Evolutionary conservation across 2,329 filamentous ascomycete genomes (phyloP).

Genomic region (Nothophaeocryptopus gaeumannii): DNA sequence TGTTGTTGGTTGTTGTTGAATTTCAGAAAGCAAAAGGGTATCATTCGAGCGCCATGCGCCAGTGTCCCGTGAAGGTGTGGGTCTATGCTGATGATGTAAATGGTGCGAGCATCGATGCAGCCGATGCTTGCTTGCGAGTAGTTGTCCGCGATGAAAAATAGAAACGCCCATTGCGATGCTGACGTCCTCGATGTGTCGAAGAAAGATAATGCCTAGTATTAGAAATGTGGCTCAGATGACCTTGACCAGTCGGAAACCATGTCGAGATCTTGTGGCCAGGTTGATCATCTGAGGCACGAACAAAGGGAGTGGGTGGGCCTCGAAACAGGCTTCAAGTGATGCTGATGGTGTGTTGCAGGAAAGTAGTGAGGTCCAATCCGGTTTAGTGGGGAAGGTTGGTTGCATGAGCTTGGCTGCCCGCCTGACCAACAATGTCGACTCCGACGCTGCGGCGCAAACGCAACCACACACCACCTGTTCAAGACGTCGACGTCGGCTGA

Average conservation of each 20-base stretch:
- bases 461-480: conserved; percentile 22
- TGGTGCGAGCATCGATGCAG: conserved; percentile 15
- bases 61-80: conserved; percentile 25
- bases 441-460: conserved; percentile 22
- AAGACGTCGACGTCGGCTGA: conserved; percentile 33
- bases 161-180: conserved; percentile 22
- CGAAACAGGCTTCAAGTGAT: conserved; percentile 13
- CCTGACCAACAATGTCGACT: conserved; percentile 19
- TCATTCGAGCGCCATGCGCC: conserved; percentile 24
- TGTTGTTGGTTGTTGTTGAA: not conserved
- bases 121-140: conserved; percentile 16
- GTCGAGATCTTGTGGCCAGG: conserved; percentile 19
- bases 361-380: conserved; percentile 11
- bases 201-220: conserved; percentile 14
- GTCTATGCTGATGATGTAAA: conserved; percentile 19
- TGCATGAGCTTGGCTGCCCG: conserved; percentile 14
- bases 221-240: conserved; percentile 22
- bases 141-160: conserved; percentile 6
- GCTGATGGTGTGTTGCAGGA: conserved; percentile 24
- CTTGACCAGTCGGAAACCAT: conserved; percentile 16
- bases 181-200: conserved; percentile 13
- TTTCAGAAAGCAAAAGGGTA: conserved; percentile 24
- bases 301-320: conserved; percentile 23
- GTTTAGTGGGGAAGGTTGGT: conserved; percentile 8
- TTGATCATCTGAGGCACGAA: conserved; percentile 20